phyloP scores from a whole-genome alignment of 768 basidiomycete genomes.

The Lentinula sp. region DNA sequence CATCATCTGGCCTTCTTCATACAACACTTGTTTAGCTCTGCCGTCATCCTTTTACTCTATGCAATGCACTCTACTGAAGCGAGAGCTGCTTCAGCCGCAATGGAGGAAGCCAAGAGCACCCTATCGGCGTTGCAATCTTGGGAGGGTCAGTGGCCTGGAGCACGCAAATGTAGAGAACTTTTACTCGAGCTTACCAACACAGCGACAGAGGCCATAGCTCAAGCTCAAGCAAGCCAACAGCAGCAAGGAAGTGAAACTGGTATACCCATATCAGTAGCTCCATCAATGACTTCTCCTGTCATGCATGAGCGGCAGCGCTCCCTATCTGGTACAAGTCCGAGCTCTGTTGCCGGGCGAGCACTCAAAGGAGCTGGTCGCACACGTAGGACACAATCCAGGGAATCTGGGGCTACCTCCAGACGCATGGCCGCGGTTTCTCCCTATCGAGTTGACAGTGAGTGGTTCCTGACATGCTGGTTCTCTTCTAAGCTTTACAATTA shows the following conservation, averaged over 20 bases:
- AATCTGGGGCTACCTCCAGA: slow-evolving; percentile 43
- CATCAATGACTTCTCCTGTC: slow-evolving; percentile 23
- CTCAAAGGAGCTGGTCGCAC: slow-evolving; percentile 43
- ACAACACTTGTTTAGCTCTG: slow-evolving; percentile 84
- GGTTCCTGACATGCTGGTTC: not conserved
- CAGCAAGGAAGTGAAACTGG: slow-evolving; percentile 16
- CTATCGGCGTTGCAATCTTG: slow-evolving; percentile 67
- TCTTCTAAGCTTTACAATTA: slow-evolving; percentile 7
- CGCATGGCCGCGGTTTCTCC: slow-evolving; percentile 56
- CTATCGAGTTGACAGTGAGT: slow-evolving; percentile 61
- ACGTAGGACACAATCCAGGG: slow-evolving; percentile 54
- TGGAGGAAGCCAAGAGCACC: slow-evolving; percentile 78
- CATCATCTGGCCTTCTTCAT: slow-evolving; percentile 88
- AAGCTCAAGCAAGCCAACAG: slow-evolving; percentile 14
- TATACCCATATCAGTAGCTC: slow-evolving; percentile 16
- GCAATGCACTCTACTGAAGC: slow-evolving; percentile 78
- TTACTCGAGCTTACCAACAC: slow-evolving; percentile 65
- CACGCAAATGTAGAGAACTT: slow-evolving; percentile 80
- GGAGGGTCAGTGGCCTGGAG: slow-evolving; percentile 87
- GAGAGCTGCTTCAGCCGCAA: slow-evolving; percentile 58
- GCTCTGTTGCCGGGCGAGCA: slow-evolving; percentile 28
- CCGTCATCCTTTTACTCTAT: slow-evolving; percentile 78
- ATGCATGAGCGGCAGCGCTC: slow-evolving; percentile 50
- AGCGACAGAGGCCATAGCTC: slow-evolving; percentile 59
- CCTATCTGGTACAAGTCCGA: slow-evolving; percentile 37